Conservation (phyloP, 768 basidiomycete genomes). For the button mushroom (Agaricus bisporus) region DNA sequence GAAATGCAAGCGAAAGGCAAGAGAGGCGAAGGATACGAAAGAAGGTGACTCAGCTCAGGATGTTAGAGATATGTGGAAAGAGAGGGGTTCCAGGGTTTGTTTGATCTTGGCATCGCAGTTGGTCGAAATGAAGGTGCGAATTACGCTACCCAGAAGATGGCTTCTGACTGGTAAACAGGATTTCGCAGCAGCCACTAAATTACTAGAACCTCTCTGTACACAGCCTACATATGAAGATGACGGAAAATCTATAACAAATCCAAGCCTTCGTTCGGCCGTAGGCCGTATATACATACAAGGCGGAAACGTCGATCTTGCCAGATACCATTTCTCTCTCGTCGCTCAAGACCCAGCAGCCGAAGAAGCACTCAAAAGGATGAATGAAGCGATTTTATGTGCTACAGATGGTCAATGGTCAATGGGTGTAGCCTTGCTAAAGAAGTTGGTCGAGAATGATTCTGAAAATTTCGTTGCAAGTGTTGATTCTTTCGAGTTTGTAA, state of each 20-base stretch:
- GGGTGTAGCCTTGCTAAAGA: conserved; percentile 39
- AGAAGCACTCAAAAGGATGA: conserved; percentile 48
- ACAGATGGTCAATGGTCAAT: conserved; percentile 67
- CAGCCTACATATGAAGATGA: conserved; percentile 20
- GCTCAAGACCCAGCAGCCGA: conserved; percentile 36
- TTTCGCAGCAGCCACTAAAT: conserved; percentile 55
- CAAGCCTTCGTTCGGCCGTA: conserved; percentile 61
- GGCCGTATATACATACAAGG: conserved; percentile 72
- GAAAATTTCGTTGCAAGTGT: conserved; percentile 52
- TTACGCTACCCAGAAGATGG: too few species aligned
- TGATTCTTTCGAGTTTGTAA: background rate
- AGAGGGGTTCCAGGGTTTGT: conserved; percentile 68
- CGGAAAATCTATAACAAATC: conserved; percentile 25
- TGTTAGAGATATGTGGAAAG: conserved; percentile 68
- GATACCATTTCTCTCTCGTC: conserved; percentile 49
- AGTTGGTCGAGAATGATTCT: conserved; percentile 43
- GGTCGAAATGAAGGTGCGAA: conserved; percentile 73
- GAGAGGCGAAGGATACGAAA: conserved; percentile 21
- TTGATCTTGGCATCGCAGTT: conserved; percentile 78
- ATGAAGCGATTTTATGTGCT: conserved; percentile 57
- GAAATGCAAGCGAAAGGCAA: conserved; percentile 51
- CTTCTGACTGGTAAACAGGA: conserved; percentile 37
- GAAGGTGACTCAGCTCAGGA: conserved; percentile 21
- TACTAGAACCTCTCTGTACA: conserved; percentile 63
- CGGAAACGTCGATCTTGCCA: conserved; percentile 57